phyloP scores from a whole-genome alignment of 495 filamentous ascomycete species.

The Daldinia concentrica region DNA sequence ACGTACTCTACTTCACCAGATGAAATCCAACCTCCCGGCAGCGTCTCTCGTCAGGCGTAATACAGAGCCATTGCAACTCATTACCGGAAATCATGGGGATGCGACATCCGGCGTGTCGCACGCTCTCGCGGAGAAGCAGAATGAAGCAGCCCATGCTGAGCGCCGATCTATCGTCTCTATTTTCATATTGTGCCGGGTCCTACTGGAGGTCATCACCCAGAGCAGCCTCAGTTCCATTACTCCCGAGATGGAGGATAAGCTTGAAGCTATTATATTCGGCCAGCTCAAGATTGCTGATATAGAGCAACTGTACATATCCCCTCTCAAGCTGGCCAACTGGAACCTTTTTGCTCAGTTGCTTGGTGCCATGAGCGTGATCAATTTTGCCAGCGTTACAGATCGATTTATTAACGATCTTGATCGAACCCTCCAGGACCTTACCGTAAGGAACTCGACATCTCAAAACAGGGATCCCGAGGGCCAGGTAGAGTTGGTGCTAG shows the following conservation, averaged over 20 bases:
- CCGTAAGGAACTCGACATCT: conserved; percentile 65
- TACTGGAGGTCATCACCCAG: conserved; percentile 93
- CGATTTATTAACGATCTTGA: conserved; percentile 85
- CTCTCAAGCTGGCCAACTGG: conserved; percentile 92
- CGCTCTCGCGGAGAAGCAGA: conserved; percentile 67
- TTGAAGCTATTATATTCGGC: conserved; percentile 94
- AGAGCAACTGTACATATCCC: conserved; percentile 78
- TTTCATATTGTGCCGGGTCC: conserved; percentile 90
- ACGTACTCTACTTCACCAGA: conserved; percentile 68
- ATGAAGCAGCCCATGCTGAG: conserved; percentile 78
- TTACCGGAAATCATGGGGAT: conserved; percentile 38
- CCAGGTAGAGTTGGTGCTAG: conserved; percentile 82
- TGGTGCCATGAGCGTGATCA: conserved; percentile 92
- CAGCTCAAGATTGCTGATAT: conserved; percentile 89
- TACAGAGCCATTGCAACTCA: conserved; percentile 57
- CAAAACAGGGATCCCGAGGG: conserved; percentile 73
- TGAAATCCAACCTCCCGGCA: conserved; percentile 50
- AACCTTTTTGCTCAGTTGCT: conserved; percentile 89
- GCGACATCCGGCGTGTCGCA: conserved; percentile 16
- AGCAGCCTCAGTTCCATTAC: conserved; percentile 84
- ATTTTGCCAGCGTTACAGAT: conserved; percentile 83
- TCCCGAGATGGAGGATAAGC: conserved; percentile 84
- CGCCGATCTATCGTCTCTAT: conserved; percentile 90
- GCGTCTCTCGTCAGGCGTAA: conserved; percentile 56
- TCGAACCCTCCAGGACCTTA: conserved; percentile 74